Conservation (phyloP, 2,329 filamentous ascomycete species). For the Pseudogymnoascus sp. region DNA sequence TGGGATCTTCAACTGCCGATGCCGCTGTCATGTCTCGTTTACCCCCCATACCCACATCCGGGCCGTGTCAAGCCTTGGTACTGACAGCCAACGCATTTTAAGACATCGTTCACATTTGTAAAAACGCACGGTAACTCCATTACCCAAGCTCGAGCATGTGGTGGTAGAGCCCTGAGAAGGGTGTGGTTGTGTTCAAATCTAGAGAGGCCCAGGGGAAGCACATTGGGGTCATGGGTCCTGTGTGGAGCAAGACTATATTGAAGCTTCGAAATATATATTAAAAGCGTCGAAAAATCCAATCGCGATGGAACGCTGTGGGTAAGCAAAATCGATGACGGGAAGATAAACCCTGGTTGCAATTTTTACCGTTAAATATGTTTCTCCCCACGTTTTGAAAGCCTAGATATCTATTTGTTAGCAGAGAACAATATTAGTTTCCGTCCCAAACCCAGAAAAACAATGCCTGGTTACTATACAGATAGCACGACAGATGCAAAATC, state of each 20-base stretch:
- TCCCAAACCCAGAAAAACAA: neutral
- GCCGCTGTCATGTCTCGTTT: neutral
- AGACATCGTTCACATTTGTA: neutral
- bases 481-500: neutral
- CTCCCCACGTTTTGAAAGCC: neutral
- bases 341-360: neutral
- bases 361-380: neutral
- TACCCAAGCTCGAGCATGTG: neutral
- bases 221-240: neutral
- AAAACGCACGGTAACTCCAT: neutral
- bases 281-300: neutral
- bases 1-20: neutral
- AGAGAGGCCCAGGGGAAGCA: neutral
- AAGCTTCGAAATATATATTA: neutral
- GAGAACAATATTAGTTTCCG: neutral
- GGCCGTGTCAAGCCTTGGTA: constrained; percentile 5
- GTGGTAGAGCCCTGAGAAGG: neutral
- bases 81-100: neutral
- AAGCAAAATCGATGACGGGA: neutral
- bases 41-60: neutral
- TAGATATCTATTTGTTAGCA: neutral
- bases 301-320: neutral
- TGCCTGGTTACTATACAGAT: neutral
- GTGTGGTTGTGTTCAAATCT: neutral
- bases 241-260: neutral